Evolutionary conservation across 2,329 filamentous ascomycete species (phyloP).

Genomic region (Pyrenochaeta sp.): DNA sequence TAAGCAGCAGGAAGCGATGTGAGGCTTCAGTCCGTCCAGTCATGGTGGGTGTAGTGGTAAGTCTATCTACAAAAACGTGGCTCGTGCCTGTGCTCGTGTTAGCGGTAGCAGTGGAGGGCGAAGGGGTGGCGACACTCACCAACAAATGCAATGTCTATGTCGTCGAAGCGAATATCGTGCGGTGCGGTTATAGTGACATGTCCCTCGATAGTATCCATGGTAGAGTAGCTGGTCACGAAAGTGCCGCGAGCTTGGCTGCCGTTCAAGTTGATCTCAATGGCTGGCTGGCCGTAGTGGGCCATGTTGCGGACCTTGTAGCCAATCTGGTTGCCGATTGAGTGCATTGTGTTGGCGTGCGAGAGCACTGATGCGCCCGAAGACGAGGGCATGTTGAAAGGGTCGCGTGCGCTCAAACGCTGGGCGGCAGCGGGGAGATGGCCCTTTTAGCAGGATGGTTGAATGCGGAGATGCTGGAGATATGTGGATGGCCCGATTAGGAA

Average conservation of each 20-base stretch:
- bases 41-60: constrained; percentile 60
- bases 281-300: constrained; percentile 45
- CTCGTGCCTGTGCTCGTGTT: constrained; percentile 53
- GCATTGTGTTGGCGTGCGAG: constrained; percentile 36
- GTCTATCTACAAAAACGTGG: constrained; percentile 62
- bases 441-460: constrained; percentile 20
- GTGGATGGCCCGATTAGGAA: constrained; percentile 1
- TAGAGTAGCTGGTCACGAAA: constrained; percentile 61
- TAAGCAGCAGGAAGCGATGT: constrained; percentile 68
- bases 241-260: constrained; percentile 38
- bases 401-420: constrained; percentile 17
- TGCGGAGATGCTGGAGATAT: constrained; percentile 27
- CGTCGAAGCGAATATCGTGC: constrained; percentile 64
- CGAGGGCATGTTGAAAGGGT: constrained; percentile 27
- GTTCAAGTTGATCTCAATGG: constrained; percentile 53
- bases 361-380: constrained; percentile 24
- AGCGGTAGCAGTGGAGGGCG: constrained; percentile 11
- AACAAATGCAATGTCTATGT: constrained; percentile 65
- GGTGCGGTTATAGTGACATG: constrained; percentile 58
- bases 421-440: constrained; percentile 9
- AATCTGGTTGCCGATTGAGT: constrained; percentile 41
- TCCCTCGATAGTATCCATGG: constrained; percentile 65
- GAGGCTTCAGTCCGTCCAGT: constrained; percentile 63
- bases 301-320: constrained; percentile 45
- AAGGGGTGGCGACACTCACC: constrained; percentile 50